phyloP scores from a whole-genome alignment of 1,139 yeast genomes.

The Yamadazyma epiphylla region DNA sequence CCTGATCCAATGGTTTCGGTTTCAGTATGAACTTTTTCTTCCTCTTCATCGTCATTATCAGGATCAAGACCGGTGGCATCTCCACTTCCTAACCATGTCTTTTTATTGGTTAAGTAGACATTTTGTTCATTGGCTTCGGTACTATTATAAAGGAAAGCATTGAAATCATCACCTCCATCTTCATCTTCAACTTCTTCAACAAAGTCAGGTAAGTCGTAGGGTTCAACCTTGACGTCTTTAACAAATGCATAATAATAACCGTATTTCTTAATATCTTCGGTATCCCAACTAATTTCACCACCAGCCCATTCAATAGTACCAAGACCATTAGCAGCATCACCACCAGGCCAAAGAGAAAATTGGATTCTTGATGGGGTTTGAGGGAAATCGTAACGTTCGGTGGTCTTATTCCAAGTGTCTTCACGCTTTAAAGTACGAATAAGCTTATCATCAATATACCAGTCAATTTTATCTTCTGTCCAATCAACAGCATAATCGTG shows the following conservation, averaged over 20 bases:
- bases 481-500: constrained; percentile 84
- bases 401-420: constrained; percentile 68
- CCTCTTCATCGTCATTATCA: constrained; percentile 24
- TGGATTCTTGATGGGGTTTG: constrained; percentile 89
- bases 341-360: constrained; percentile 93
- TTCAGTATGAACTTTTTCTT: constrained; percentile 9
- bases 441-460: constrained; percentile 70
- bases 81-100: constrained; percentile 54
- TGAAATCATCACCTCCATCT: constrained; percentile 24
- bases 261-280: constrained; percentile 62
- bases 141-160: constrained; percentile 56
- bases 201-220: constrained; percentile 67
- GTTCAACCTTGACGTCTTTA: constrained; percentile 54
- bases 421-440: constrained; percentile 64
- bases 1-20: constrained; percentile 10
- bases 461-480: constrained; percentile 65
- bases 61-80: constrained; percentile 69
- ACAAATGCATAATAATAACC: constrained; percentile 77
- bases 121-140: constrained; percentile 42
- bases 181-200: constrained; percentile 17
- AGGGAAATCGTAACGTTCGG: constrained; percentile 63
- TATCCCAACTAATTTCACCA: constrained; percentile 80
- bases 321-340: constrained; percentile 53
- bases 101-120: constrained; percentile 56
- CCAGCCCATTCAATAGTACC: constrained; percentile 97